A percentile compares a stretch with the other conserved stretches of the same genome.
phyloP scores from a whole-genome alignment of 371 early-diverging fungal genomes.

The Capillidium rhysosporum region DNA sequence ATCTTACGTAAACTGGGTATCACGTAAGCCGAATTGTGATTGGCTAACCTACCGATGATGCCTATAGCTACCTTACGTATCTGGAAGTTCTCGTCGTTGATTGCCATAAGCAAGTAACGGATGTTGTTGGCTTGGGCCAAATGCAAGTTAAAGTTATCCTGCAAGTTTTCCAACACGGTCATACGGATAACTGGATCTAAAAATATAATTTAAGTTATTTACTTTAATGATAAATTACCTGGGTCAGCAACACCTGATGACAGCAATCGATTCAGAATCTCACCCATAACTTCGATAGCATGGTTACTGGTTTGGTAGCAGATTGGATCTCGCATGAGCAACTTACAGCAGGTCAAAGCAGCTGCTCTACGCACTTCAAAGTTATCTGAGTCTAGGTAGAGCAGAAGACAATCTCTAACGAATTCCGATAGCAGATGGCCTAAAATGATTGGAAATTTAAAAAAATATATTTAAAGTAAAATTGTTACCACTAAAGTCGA shows the following conservation, averaged over 20 bases:
- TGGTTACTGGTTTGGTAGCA: constrained; percentile 62
- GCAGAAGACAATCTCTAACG: constrained; percentile 65
- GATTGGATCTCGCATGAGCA: constrained; percentile 54
- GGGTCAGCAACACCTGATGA: constrained; percentile 82
- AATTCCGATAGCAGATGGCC: constrained; percentile 75
- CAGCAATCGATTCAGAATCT: constrained; percentile 70
- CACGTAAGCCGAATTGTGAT: constrained; percentile 82
- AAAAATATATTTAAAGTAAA: neutral
- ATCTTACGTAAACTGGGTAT: constrained; percentile 78
- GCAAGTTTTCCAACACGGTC: constrained; percentile 57
- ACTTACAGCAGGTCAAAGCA: constrained; percentile 69
- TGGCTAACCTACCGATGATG: constrained; percentile 71
- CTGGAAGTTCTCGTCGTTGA: constrained; percentile 86
- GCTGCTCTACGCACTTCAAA: constrained; percentile 70
- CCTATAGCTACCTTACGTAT: constrained; percentile 67
- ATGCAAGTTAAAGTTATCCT: constrained; percentile 71
- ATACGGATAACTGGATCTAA: constrained; percentile 54
- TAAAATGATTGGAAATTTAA: constrained; percentile 9
- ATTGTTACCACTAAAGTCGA: constrained; percentile 50
- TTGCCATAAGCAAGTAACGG: constrained; percentile 65
- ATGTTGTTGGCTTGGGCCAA: constrained; percentile 82
- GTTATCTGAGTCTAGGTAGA: constrained; percentile 71
- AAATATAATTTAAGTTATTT: neutral
- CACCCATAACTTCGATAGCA: constrained; percentile 70
- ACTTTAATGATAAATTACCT: neutral